A percentile compares a stretch with the other conserved stretches of the same genome.
Evolutionary conservation across 257 asterid species (phyloP).

Genomic region (Ligustrum vulgare): DNA sequence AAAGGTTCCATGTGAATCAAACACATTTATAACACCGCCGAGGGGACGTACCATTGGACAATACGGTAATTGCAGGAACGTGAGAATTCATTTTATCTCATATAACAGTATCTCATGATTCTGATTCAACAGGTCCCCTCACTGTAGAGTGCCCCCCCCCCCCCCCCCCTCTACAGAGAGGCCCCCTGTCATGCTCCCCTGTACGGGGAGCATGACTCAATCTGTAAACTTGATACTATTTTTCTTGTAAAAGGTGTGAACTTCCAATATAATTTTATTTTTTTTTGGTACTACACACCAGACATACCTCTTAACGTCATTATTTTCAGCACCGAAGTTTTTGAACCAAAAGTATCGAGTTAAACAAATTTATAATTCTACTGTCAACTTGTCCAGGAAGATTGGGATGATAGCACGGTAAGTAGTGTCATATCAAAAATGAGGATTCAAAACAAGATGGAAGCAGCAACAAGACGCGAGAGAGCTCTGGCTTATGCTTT

Average conservation of each 20-base stretch:
- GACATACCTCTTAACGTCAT: not conserved
- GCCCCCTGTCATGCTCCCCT: too few relatives aligned
- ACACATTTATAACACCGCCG: not conserved
- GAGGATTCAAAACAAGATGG: slow-evolving; percentile 47
- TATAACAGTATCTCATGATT: not conserved
- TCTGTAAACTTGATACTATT: not conserved
- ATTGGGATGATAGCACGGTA: slow-evolving; percentile 66
- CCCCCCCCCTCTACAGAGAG: too few relatives aligned
- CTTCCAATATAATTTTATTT: not conserved
- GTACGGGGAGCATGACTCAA: too few relatives aligned
- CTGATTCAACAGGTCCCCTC: not conserved
- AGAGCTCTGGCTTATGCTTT: slow-evolving; percentile 67
- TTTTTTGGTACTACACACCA: not conserved
- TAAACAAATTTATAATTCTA: not conserved
- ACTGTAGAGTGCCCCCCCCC: too few relatives aligned
- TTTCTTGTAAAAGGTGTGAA: not conserved
- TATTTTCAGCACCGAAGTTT: not conserved
- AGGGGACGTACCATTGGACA: not conserved
- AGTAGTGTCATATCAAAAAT: slow-evolving; percentile 48
- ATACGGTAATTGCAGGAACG: not conserved
- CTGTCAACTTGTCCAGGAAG: slow-evolving; percentile 38
- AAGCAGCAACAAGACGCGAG: slow-evolving; percentile 66
- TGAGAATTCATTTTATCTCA: not conserved
- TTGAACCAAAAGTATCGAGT: not conserved
- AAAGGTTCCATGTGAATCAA: too few relatives aligned